Conservation (phyloP, 129 eudicot species). For the Calendula officinalis region DNA sequence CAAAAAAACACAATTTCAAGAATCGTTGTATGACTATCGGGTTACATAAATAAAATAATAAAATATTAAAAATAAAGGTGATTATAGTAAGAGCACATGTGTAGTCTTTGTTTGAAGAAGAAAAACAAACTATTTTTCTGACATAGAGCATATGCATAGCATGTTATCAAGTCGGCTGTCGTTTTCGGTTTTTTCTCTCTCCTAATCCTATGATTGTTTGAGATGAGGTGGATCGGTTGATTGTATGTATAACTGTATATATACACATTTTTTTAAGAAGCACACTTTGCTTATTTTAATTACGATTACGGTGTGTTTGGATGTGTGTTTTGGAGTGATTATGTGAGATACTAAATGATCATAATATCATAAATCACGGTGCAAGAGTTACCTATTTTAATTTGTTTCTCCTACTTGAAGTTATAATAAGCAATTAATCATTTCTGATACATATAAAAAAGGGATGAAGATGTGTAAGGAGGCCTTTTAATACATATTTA, state of each 20-base stretch:
- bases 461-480: no score
- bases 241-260: neutral
- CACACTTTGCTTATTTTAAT: neutral
- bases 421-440: neutral
- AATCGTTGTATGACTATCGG: neutral
- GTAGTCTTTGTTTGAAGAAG: constrained; percentile 1
- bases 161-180: constrained; percentile 27
- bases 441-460: no score
- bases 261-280: neutral
- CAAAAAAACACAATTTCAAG: constrained; percentile 6
- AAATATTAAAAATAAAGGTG: neutral
- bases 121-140: constrained; percentile 8
- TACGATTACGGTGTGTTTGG: neutral
- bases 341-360: neutral
- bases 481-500: no score
- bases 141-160: constrained; percentile 22
- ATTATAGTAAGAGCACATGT: neutral
- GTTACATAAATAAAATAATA: neutral
- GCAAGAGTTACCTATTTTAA: neutral
- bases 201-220: constrained; percentile 25
- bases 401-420: neutral
- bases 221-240: constrained; percentile 15
- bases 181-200: constrained; percentile 28
- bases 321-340: neutral
- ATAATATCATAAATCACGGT: neutral